These are phyloP conservation scores for Ichthyophthirius multifiliis DNA, from an alignment of 169 alveolate genomes.

Conservation along the genomic window DNA sequence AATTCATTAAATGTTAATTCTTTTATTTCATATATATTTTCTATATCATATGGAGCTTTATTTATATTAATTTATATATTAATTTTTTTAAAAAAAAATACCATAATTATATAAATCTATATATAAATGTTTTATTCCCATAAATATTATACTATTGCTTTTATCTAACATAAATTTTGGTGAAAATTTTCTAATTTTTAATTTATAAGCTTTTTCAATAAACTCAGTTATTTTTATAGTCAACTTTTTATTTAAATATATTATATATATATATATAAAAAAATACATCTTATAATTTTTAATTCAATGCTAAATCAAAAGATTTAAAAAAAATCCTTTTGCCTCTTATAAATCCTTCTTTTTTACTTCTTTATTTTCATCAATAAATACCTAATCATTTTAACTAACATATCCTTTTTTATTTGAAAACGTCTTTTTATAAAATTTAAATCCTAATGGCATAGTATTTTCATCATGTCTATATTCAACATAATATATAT, in stretches of 20 bases:
- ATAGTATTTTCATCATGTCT: conserved; percentile 23
- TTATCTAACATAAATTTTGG: conserved; percentile 29
- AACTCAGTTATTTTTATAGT: conserved; percentile 13
- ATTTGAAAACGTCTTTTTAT: conserved; percentile 1
- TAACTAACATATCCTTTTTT: not conserved
- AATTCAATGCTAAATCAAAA: conserved; percentile 13
- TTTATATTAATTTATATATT: not conserved
- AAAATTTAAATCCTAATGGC: conserved; percentile 8
- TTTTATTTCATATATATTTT: not conserved
- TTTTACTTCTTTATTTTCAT: not conserved
- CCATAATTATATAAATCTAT: conserved; percentile 18
- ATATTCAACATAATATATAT: conserved; percentile 8
- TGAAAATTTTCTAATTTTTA: conserved; percentile 16
- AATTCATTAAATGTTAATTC: not conserved
- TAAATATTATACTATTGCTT: not conserved
- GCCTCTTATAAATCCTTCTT: not conserved
- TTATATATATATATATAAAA: not conserved
- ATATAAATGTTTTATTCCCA: conserved; percentile 23
- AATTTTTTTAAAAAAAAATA: not conserved
- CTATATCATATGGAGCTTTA: conserved; percentile 27
- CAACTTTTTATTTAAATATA: not conserved
- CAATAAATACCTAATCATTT: not conserved
- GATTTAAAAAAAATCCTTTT: conserved; percentile 23
- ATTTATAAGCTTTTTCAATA: conserved; percentile 27
- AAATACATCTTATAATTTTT: conserved; percentile 21